phyloP scores from a whole-genome alignment of 2,329 filamentous ascomycete species.

The Aspergillus thermomutatus region DNA sequence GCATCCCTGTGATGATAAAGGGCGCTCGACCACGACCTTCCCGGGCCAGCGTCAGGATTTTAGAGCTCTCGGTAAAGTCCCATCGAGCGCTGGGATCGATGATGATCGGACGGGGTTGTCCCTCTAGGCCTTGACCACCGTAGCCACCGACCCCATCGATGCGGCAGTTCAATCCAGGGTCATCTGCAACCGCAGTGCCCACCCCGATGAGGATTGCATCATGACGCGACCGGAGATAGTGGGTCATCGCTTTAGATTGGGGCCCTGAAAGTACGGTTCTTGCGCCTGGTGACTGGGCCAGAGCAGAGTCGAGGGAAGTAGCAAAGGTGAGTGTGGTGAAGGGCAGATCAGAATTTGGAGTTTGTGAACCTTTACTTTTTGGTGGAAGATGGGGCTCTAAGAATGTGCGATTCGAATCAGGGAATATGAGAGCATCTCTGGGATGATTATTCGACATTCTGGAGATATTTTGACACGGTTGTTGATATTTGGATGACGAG shows the following conservation, averaged over 20 bases:
- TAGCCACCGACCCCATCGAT: slow-evolving; percentile 57
- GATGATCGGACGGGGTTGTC: slow-evolving; percentile 75
- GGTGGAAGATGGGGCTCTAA: slow-evolving; percentile 47
- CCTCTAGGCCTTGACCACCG: slow-evolving; percentile 44
- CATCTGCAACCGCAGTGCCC: slow-evolving; percentile 77
- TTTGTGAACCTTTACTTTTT: slow-evolving; percentile 14
- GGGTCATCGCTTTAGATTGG: slow-evolving; percentile 87
- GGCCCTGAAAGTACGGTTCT: slow-evolving; percentile 74
- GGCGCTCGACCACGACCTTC: slow-evolving; percentile 66
- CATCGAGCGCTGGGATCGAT: slow-evolving; percentile 74
- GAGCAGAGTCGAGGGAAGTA: slow-evolving; percentile 74
- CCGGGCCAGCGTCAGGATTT: slow-evolving; percentile 62
- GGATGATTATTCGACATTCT: not conserved
- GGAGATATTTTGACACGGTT: not conserved
- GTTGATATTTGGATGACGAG: too few species aligned
- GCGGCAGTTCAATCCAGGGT: slow-evolving; percentile 84
- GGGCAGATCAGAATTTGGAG: slow-evolving; percentile 28
- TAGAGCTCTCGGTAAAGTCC: slow-evolving; percentile 57
- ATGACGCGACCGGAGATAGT: slow-evolving; percentile 81
- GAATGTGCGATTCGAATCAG: slow-evolving; percentile 37
- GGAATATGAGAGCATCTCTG: slow-evolving; percentile 36
- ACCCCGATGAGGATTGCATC: slow-evolving; percentile 82
- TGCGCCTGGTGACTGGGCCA: slow-evolving; percentile 69
- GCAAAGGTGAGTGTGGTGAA: slow-evolving; percentile 81
- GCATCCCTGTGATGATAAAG: slow-evolving; percentile 56